phyloP scores from a whole-genome alignment of 768 basidiomycete species.

The Pisolithus microcarpus region DNA sequence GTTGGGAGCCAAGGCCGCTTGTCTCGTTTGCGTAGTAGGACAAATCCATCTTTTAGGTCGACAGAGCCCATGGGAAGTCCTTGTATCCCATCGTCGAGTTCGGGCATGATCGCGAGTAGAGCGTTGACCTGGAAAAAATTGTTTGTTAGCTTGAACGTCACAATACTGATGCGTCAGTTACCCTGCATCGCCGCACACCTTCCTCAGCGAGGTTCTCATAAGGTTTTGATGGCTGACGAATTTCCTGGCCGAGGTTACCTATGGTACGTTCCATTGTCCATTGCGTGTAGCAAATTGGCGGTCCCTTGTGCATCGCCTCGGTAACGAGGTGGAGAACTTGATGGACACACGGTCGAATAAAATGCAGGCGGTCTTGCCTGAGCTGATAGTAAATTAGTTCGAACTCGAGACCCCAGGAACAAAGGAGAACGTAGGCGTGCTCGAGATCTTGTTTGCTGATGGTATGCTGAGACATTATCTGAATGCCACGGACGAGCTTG shows the following conservation, averaged over 20 bases:
- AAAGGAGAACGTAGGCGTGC: constrained; percentile 7
- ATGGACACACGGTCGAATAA: constrained; percentile 24
- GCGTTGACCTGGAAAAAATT: no score
- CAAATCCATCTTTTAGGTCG: not conserved
- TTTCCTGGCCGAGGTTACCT: constrained; percentile 22
- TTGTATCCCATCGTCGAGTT: no score
- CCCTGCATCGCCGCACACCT: constrained; percentile 9
- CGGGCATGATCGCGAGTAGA: no score
- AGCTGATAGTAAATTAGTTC: constrained; percentile 23
- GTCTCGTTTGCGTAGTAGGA: not conserved
- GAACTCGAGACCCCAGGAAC: constrained; percentile 20
- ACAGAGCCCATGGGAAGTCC: no score
- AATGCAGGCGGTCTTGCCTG: constrained; percentile 20
- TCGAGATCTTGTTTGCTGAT: constrained; percentile 11
- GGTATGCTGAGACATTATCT: constrained; percentile 10
- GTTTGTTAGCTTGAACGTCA: no score
- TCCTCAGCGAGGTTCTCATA: constrained; percentile 21
- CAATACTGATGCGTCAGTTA: no score
- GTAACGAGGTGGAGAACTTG: constrained; percentile 14
- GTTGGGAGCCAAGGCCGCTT: not conserved
- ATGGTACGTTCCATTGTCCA: constrained; percentile 24
- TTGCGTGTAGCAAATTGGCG: constrained; percentile 14
- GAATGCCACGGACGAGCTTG: constrained; percentile 16
- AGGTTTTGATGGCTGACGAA: constrained; percentile 18
- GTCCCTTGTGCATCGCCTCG: constrained; percentile 18